A percentile compares a stretch with the other conserved stretches of the same genome.
Conservation (phyloP, 176 grass and related monocot species). For the Musa acuminata region DNA sequence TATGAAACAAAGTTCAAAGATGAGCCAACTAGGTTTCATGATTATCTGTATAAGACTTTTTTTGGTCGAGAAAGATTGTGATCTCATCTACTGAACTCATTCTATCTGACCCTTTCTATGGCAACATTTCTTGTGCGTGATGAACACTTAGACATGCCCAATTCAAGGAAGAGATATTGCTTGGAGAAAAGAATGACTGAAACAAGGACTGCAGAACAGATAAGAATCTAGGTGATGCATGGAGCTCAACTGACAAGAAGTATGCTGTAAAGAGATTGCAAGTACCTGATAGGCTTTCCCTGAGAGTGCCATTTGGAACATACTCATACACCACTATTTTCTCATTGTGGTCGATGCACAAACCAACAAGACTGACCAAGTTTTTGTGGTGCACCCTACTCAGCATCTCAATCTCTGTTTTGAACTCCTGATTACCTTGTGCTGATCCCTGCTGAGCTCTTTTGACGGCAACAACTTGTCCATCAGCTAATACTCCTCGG, state of each 20-base stretch:
- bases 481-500: slow-evolving; percentile 41
- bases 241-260: no score
- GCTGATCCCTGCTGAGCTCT: slow-evolving; percentile 51
- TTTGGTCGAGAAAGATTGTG: background rate
- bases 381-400: slow-evolving; percentile 81
- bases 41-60: background rate
- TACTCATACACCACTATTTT: slow-evolving; percentile 77
- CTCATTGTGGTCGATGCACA: slow-evolving; percentile 71
- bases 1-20: background rate
- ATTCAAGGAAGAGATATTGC: no score
- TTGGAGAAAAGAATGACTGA: no score
- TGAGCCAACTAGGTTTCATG: background rate
- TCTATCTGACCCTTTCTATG: no score
- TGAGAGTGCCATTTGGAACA: slow-evolving; percentile 73
- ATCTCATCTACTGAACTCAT: no score
- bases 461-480: slow-evolving; percentile 69
- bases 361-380: slow-evolving; percentile 68
- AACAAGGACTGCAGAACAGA: no score
- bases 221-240: no score
- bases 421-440: slow-evolving; percentile 62
- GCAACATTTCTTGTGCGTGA: no score
- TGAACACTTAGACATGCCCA: no score
- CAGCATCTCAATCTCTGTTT: slow-evolving; percentile 72
- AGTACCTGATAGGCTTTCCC: slow-evolving; percentile 63
- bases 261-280: background rate